A percentile compares a stretch with the other conserved stretches of the same genome.
These are phyloP conservation scores for Colletotrichum somersetense DNA, from an alignment of 2,329 filamentous ascomycete species.

Conservation along the genomic window DNA sequence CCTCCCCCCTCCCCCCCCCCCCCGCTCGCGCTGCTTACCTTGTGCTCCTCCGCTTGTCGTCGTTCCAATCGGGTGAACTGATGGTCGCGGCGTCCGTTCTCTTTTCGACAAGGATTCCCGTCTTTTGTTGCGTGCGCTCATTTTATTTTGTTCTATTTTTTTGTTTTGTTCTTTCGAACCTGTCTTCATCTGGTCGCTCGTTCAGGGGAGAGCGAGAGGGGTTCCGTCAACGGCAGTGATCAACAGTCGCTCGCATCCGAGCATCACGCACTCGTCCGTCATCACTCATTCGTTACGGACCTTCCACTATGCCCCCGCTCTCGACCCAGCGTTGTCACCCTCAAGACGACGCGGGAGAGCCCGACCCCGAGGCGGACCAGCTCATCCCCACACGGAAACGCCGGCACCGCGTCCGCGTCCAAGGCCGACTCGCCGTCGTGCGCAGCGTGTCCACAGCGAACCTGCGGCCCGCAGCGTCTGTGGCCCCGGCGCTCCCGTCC, in stretches of 20 bases:
- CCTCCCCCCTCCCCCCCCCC: background rate
- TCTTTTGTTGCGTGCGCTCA: conserved; percentile 28
- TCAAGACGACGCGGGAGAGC: conserved; percentile 41
- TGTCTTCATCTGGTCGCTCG: background rate
- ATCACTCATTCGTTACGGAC: background rate
- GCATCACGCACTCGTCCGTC: background rate
- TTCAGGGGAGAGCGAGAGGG: background rate
- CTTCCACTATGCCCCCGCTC: conserved; percentile 11
- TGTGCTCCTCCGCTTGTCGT: background rate
- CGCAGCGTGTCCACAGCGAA: conserved; percentile 52
- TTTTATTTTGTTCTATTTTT: no score
- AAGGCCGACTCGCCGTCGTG: conserved; percentile 53
- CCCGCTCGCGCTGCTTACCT: background rate
- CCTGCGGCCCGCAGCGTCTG: conserved; percentile 37
- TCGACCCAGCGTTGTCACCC: conserved; percentile 33
- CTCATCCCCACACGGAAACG: conserved; percentile 48
- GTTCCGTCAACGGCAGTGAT: background rate
- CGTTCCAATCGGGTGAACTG: background rate
- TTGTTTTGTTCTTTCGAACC: background rate
- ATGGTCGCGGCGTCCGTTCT: background rate
- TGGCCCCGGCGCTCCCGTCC: conserved; percentile 26
- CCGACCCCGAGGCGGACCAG: conserved; percentile 49
- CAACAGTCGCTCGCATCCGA: background rate
- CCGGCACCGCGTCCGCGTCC: conserved; percentile 53
- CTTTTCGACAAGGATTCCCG: conserved; percentile 10